Evolutionary conservation across 805 yeast genomes (phyloP), one percentile per base, ranked within the genome.

Genomic region (Candida cerambycidarum): DNA sequence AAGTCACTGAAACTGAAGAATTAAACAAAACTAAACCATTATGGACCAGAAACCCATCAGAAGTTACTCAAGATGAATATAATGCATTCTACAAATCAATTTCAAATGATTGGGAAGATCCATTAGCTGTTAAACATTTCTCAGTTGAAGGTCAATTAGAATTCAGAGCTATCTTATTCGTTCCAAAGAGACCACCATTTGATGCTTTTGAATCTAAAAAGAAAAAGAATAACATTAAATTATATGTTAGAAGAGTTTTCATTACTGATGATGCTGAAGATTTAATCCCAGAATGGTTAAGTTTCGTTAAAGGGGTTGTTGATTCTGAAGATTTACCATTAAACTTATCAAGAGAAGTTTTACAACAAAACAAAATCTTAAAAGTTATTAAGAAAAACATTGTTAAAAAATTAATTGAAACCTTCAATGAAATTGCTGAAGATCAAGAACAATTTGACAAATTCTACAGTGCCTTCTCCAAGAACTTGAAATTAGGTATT

Each of bases 41-140:
- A 67, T 93, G 99, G 99, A 93, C 99, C 57, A 89, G 98, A 82
- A 86, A 84, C 79, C 99, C 99, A 71, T 75, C 92, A 59, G 99
- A 93, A 53, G 95, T 93, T 57, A 81, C 96, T 53, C 90, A 89
- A 79, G 99, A 93, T 55, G 99, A 93, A 77, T 93, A 93, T 82
- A 92, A 93, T 63, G 95, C 98, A 47, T 93, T 93, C 86, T 93
- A 93, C 87, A 93, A 93, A 80, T 89, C 98, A 39, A 93, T 93
- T 65, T 90, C 99, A 44, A 93, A 93, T 75, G 99, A 93, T 75
- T 93, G 99, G 99, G 99, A 93, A 79, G 99, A 93, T 69, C 99
- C 97, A 75, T 82, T 93, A 68, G 97, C 97, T 56, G 98, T 93
- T 57, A 93, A 93, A 82, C 99, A 93, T 78, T 93, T 93, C 82